These are phyloP conservation scores for Ulmus americana DNA, from an alignment of 331 rosid genomes.

Conservation along the genomic window DNA sequence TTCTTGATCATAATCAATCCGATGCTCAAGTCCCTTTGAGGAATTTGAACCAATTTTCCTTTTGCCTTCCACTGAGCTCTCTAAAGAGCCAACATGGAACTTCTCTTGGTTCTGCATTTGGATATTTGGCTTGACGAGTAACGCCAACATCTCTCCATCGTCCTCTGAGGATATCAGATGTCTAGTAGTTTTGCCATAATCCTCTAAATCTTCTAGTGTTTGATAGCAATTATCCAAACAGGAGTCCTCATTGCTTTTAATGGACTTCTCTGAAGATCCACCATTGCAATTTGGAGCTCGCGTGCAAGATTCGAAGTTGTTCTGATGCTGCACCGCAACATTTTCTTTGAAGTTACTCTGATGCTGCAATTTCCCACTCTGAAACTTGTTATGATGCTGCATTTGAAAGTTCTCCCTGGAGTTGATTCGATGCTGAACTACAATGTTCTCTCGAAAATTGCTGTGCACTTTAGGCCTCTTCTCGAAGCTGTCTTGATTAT, in stretches of 20 bases:
- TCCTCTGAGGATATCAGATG: neutral
- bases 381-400: conserved; percentile 15
- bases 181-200: conserved; percentile 1
- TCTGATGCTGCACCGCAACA: conserved; percentile 2
- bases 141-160: neutral
- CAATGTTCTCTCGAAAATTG: neutral
- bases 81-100: conserved; percentile 6
- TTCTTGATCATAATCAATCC: conserved; percentile 7
- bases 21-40: neutral
- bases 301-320: conserved; percentile 6
- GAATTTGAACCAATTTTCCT: neutral
- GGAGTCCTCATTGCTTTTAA: conserved; percentile 5
- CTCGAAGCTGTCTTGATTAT: conserved; percentile 4
- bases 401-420: neutral
- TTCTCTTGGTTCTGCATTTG: conserved; percentile 10
- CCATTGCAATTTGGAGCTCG: neutral
- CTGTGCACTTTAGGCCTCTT: neutral
- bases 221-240: conserved; percentile 10
- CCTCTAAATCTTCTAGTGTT: conserved; percentile 1
- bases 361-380: conserved; percentile 9
- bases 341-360: neutral
- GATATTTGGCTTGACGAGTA: neutral
- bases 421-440: conserved; percentile 8
- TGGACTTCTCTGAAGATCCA: conserved; percentile 4
- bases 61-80: conserved; percentile 2